Percentiles rank a stretch among this genome's conserved stretches.
Evolutionary conservation across 2,329 filamentous ascomycete species (phyloP).

Genomic region (Emergomyces pasteurianus): DNA sequence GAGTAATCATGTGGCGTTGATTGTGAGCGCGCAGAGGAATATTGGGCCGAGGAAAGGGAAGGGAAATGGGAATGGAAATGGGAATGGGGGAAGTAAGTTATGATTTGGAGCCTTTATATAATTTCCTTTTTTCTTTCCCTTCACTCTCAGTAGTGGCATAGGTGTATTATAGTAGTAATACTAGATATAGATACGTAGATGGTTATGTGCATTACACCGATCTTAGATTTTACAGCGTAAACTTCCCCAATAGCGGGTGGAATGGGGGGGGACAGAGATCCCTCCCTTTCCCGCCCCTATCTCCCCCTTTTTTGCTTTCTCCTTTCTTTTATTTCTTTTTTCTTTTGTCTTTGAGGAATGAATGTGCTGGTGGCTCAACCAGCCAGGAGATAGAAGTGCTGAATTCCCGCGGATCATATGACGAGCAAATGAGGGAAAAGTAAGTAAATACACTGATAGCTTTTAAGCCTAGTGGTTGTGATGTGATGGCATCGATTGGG

Average conservation of each 20-base stretch:
- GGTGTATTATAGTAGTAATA: not conserved
- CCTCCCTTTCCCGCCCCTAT: too few relatives aligned
- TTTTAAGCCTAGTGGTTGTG: not conserved
- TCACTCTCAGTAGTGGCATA: not conserved
- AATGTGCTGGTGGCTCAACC: not conserved
- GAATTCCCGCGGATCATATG: not conserved
- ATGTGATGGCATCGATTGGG: not conserved
- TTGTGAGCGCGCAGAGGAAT: constrained; percentile 54
- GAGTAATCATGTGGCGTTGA: constrained; percentile 55
- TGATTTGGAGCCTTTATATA: not conserved
- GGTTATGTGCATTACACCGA: not conserved
- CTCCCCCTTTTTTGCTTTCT: too few relatives aligned
- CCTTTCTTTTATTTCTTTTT: too few relatives aligned
- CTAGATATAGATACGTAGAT: not conserved
- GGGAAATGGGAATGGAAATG: constrained; percentile 11
- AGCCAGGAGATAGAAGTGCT: not conserved
- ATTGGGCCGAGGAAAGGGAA: constrained; percentile 37
- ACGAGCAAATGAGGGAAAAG: not conserved
- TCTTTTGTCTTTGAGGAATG: not conserved
- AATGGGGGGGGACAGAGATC: not conserved
- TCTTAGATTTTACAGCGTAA: not conserved
- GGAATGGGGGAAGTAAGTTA: constrained; percentile 8
- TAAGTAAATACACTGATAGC: not conserved
- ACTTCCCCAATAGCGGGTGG: not conserved
- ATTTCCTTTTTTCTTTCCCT: not conserved